Percentiles rank a stretch among this genome's conserved stretches.
Evolutionary conservation across 441 rosid genomes (phyloP).

Genomic region (Metrosideros polymorpha): DNA sequence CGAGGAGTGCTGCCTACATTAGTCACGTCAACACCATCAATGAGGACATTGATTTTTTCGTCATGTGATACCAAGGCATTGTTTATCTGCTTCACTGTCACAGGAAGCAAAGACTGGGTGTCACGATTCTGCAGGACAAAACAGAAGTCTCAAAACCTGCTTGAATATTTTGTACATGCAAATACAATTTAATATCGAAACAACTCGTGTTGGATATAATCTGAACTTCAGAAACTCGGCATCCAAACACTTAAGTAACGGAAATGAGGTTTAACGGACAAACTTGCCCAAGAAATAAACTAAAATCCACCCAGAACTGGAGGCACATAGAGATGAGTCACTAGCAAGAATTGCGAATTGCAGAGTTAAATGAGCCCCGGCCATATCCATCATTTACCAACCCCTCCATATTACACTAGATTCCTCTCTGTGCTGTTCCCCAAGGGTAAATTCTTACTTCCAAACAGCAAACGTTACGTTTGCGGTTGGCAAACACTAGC

Average conservation of each 20-base stretch:
- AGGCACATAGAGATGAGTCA: not conserved
- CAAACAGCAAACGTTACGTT: not conserved
- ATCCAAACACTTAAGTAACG: not conserved
- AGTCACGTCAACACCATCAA: conserved; percentile 71
- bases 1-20: conserved; percentile 27
- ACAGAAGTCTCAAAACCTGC: not conserved
- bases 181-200: not conserved
- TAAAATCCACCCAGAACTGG: not conserved
- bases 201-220: not conserved
- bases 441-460: not conserved
- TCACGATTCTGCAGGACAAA: conserved; percentile 57
- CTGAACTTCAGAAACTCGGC: not conserved
- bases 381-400: not conserved
- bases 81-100: conserved; percentile 73
- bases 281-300: not conserved
- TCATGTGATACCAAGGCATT: conserved; percentile 33
- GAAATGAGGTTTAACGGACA: too few species aligned
- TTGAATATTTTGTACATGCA: not conserved
- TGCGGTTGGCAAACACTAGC: not conserved
- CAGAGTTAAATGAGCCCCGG: not conserved
- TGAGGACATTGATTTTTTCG: conserved; percentile 56
- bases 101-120: conserved; percentile 59
- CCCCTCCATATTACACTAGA: not conserved
- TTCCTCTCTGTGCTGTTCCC: not conserved
- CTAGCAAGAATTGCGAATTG: not conserved